Base-by-base conservation (phyloP, 345 rosid species). In the Crucihimalaya himalaica region DNA sequence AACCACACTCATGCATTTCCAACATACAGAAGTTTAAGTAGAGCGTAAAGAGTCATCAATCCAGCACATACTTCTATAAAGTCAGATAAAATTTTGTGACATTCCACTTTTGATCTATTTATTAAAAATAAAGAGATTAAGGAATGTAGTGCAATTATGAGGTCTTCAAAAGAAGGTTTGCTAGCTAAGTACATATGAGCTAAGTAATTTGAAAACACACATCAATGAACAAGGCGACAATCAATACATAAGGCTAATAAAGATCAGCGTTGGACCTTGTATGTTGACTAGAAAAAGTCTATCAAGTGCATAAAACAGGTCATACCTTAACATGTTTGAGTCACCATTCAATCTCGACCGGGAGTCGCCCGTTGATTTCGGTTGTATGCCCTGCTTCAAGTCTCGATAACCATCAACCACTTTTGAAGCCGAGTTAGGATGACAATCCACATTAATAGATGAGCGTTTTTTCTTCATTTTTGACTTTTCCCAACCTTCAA, bases 401-500 rank as follows among this genome's bases (percentile, higher is more conserved):
- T 95, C 97, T 70, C 97, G 86, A 73, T 80, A 82, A 61, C 89
- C 87, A 78, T 92, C 91, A 12, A 66, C 61, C 34, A 83, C 74
- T 84, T 88, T 37, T 35, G 88, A 84, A 39, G 76, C 73, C 75
- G 73, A 68, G 78, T 70, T 84, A 32, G 88, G 77, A 69, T 92
- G 80, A 66, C 68, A 78, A 67, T 88, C 98, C 2, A 81, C 81
- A 83, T 84, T 91, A 81, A 91, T 92, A 62, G 85, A 90, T 70
- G 97, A 88, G 29, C 97, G 96, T 72, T 88, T 95, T 83, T 89
- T 91, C 85, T 87, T 95, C 89, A 87, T 79, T 83, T 86, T 95
- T 60, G 94, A 66, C 82, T 89, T 95, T 77, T 92, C 98, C 97
- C 98, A 95, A 54, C 94, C 94, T 61, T 95, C 99, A 78, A 83